Evolutionary conservation across 202 grass and related monocot genomes (phyloP), one percentile per base, ranked within the genome.

Genomic region (Carex arenaria): DNA sequence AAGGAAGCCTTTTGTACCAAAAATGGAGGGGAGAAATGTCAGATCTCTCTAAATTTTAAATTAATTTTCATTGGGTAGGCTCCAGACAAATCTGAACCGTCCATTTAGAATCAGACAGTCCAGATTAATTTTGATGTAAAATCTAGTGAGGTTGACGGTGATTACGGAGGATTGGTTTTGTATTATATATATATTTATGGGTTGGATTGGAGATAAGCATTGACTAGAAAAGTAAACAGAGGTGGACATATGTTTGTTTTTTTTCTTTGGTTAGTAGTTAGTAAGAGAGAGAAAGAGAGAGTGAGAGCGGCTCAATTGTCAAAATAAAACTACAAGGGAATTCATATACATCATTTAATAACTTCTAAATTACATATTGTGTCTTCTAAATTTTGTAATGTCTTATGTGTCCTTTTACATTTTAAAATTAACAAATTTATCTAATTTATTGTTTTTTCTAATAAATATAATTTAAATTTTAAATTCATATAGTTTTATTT

Each of bases 11-110:
- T 72, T 47, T 72, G 67, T 42, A 42, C 18, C 3, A 43, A 70
- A 70, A 79, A 84, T 76, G 76, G 83, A 86, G 75, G 11, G 84
- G 47, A 82, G 72, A 88, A 8, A 69, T 15, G 20, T 65, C 63
- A 61, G 61, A 64, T 64, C 13, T 67, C 64, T 67, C 31, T 32
- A 38, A 67, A 40, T 67, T 7, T 67, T 49, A 11, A 49, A 49
- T 11, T 49, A 67, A 38, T 1, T 31, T 67, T 17, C 26, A 11
- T 28, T 64, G 10, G 23, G 19, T 11, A 64, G 2, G 15, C 13
- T 42, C 34, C 3, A 42, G 5, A 42, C 17, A 3, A 2, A 72
- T 72, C 70, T 73, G 20, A 10, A 1, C 36, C 7, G 17, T 69
- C 7, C 7, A 69, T 38, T 69, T n/a, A 42, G 17, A 32, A 69